Evolutionary conservation across 208 protist genomes (phyloP).

Genomic region (Acanthamoeba triangularis): DNA sequence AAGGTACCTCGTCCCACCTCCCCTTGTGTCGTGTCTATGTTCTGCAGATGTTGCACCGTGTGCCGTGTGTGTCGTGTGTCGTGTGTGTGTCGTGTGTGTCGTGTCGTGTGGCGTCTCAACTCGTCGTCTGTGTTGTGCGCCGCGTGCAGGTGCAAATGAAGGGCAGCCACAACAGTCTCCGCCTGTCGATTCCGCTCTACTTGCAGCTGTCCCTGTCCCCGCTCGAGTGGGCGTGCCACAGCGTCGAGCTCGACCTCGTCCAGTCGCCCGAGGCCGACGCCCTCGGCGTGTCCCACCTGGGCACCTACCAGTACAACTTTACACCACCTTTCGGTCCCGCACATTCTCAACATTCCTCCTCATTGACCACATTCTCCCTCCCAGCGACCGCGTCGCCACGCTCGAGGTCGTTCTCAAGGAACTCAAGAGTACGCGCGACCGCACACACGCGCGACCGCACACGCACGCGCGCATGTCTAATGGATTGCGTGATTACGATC

Average conservation of each 20-base stretch:
- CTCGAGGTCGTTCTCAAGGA: constrained; percentile 23
- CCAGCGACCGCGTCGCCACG: neutral
- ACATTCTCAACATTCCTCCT: neutral
- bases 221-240: neutral
- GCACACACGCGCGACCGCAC: too few relatives aligned
- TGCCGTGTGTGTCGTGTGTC: neutral
- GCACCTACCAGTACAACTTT: neutral
- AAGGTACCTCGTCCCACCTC: neutral
- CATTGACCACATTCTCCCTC: neutral
- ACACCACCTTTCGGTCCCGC: neutral
- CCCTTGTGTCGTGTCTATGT: too few relatives aligned
- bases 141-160: neutral
- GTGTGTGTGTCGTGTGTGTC: neutral
- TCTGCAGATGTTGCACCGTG: neutral
- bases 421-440: neutral
- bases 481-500: neutral
- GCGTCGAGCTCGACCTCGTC: neutral
- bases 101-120: neutral
- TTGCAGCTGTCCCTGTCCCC: neutral
- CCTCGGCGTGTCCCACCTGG: constrained; percentile 7
- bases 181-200: neutral
- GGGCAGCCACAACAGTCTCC: constrained; percentile 20
- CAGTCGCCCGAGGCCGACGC: neutral
- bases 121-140: neutral
- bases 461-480: too few relatives aligned